phyloP scores from a whole-genome alignment of 2,329 filamentous ascomycete genomes.

The Phialophora tarda region DNA sequence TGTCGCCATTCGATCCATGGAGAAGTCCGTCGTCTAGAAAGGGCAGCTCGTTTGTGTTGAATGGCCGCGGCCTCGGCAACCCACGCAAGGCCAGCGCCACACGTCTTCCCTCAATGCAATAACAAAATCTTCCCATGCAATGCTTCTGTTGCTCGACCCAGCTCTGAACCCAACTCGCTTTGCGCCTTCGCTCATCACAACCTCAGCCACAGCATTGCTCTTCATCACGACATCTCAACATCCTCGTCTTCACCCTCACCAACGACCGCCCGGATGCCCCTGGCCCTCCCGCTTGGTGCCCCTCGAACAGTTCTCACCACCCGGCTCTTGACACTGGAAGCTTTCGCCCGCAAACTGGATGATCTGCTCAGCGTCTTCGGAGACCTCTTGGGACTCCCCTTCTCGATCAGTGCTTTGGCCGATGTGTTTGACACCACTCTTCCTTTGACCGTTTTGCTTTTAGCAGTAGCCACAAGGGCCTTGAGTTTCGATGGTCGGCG shows the following conservation, averaged over 20 bases:
- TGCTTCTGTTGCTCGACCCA: not conserved
- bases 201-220: not conserved
- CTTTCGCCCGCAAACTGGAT: constrained; percentile 34
- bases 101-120: not conserved
- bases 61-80: not conserved
- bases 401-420: constrained; percentile 31
- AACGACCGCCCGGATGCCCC: constrained; percentile 28
- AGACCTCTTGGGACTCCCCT: constrained; percentile 18
- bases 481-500: constrained; percentile 34
- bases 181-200: constrained; percentile 8
- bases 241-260: constrained; percentile 20
- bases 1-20: constrained; percentile 14
- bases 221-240: not conserved
- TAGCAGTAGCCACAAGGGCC: constrained; percentile 28
- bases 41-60: not conserved
- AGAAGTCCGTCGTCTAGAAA: constrained; percentile 26
- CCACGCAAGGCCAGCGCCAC: not conserved
- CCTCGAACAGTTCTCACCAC: constrained; percentile 35
- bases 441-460: constrained; percentile 24
- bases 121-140: not conserved
- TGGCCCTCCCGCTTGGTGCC: constrained; percentile 24
- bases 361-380: constrained; percentile 23
- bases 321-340: constrained; percentile 35
- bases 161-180: not conserved
- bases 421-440: constrained; percentile 34